These are phyloP conservation scores for Pterocarpus santalinus DNA, from an alignment of 306 rosid genomes.

Conservation along the genomic window DNA sequence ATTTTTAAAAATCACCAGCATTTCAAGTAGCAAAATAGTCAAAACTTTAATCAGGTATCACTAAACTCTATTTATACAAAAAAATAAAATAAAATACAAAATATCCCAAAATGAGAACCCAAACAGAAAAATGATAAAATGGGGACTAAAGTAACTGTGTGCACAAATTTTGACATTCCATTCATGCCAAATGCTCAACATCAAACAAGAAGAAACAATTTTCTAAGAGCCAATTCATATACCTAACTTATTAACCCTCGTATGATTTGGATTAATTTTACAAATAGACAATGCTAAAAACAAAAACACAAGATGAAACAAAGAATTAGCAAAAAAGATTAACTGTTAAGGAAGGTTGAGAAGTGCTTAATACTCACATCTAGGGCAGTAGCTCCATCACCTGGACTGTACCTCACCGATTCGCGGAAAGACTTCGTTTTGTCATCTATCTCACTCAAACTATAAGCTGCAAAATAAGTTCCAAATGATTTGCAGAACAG, in stretches of 20 bases:
- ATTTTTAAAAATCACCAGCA: not conserved
- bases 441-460: constrained; percentile 60
- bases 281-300: not conserved
- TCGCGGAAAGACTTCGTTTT: constrained; percentile 64
- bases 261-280: constrained; percentile 2
- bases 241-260: not conserved
- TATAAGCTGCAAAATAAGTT: constrained; percentile 61
- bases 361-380: constrained; percentile 62
- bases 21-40: not conserved
- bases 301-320: not conserved
- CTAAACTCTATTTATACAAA: not conserved
- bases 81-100: not conserved
- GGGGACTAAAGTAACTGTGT: constrained; percentile 1
- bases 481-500: constrained; percentile 1
- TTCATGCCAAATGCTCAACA: not conserved
- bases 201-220: constrained; percentile 14
- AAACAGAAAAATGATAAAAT: not conserved
- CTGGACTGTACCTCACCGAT: constrained; percentile 31
- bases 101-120: not conserved
- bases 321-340: not conserved
- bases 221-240: not conserved
- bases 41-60: not conserved
- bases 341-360: constrained; percentile 23
- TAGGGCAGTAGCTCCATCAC: constrained; percentile 59
- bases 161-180: not conserved